A percentile compares a stretch with the other conserved stretches of the same genome.
phyloP scores from a whole-genome alignment of 768 basidiomycete species.

The Leucogyrophana mollusca region DNA sequence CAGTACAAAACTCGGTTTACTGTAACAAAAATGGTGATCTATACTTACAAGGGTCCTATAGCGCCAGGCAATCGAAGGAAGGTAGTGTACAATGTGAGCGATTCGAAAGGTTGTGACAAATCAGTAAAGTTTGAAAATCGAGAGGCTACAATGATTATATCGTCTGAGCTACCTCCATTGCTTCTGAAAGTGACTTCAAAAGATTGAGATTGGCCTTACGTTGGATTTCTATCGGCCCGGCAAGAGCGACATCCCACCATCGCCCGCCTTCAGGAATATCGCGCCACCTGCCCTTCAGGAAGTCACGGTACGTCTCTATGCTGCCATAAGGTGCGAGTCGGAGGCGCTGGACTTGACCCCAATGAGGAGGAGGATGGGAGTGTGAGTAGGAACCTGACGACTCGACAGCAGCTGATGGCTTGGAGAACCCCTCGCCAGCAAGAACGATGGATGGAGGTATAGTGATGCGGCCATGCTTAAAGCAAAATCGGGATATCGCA shows the following conservation, averaged over 20 bases:
- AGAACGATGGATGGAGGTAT: slow-evolving; percentile 64
- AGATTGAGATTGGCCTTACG: slow-evolving; percentile 12
- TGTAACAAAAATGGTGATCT: no score
- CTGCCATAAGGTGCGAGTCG: slow-evolving; percentile 18
- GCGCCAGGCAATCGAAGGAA: no score
- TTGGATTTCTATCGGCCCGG: slow-evolving; percentile 38
- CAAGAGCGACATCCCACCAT: slow-evolving; percentile 65
- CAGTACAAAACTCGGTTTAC: no score
- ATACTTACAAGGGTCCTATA: no score
- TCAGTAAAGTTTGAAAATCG: no score
- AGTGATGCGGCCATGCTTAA: slow-evolving; percentile 69
- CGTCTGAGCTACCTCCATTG: slow-evolving; percentile 16
- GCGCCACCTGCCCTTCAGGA: slow-evolving; percentile 60
- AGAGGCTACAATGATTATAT: no score
- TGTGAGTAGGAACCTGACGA: slow-evolving; percentile 29
- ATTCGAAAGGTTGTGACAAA: no score
- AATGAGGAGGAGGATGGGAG: slow-evolving; percentile 25
- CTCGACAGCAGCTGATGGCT: slow-evolving; percentile 10
- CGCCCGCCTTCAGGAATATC: slow-evolving; percentile 52
- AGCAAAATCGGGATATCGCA: slow-evolving; percentile 58
- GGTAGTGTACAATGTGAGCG: no score
- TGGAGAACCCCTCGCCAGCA: slow-evolving; percentile 52
- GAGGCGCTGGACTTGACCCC: slow-evolving; percentile 21
- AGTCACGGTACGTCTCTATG: slow-evolving; percentile 32
- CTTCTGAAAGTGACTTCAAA: slow-evolving; percentile 18